Conservation (phyloP, 768 basidiomycete genomes). For the Boletales sp. region DNA sequence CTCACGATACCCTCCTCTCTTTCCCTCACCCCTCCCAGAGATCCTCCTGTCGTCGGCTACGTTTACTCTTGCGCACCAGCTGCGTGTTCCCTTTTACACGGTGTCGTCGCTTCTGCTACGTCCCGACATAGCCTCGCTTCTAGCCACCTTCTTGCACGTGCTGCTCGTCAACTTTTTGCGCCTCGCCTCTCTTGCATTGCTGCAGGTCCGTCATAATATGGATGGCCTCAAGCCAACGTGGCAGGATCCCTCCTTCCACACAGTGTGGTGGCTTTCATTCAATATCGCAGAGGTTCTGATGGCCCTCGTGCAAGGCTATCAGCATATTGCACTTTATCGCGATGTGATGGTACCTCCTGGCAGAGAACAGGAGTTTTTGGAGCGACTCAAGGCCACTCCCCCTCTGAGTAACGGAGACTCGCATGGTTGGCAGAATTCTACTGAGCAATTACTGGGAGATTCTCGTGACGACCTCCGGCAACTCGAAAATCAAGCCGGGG, state of each 20-base stretch:
- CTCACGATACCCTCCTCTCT: conserved; percentile 44
- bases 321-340: conserved; percentile 60
- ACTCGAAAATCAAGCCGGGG: conserved; percentile 17
- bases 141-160: conserved; percentile 45
- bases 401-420: conserved; percentile 7
- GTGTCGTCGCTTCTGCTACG: conserved; percentile 33
- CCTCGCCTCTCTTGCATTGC: conserved; percentile 49
- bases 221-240: conserved; percentile 46
- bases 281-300: conserved; percentile 65
- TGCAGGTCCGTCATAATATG: conserved; percentile 47
- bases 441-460: conserved; percentile 6
- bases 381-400: conserved; percentile 18
- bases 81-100: conserved; percentile 30
- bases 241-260: conserved; percentile 53
- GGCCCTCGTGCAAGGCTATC: conserved; percentile 68
- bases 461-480: conserved; percentile 16
- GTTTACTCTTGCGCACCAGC: conserved; percentile 35
- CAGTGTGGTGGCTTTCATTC: conserved; percentile 76
- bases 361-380: conserved; percentile 39
- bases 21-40: conserved; percentile 66
- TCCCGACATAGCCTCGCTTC: conserved; percentile 29
- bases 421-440: conserved; percentile 7
- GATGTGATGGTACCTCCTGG: conserved; percentile 58
- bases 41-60: conserved; percentile 56
- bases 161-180: conserved; percentile 52